Conservation (phyloP, 768 basidiomycete species). For the Calocera viscosa region DNA sequence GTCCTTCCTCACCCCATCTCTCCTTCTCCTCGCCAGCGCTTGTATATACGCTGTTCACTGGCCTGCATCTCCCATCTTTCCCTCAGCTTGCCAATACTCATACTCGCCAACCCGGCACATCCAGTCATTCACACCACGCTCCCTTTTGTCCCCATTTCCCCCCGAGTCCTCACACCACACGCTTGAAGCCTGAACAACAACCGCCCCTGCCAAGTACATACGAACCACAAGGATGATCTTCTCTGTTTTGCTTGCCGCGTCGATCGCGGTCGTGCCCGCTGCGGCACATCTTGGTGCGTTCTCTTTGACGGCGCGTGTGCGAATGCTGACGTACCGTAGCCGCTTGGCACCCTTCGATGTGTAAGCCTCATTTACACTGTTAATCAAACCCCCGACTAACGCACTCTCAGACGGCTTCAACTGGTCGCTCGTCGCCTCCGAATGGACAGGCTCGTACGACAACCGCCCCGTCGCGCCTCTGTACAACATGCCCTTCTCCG, state of each 20-base stretch:
- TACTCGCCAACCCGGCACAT: background rate
- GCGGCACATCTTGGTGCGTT: background rate
- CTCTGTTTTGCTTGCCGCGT: background rate
- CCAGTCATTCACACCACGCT: background rate
- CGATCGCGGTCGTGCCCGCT: background rate
- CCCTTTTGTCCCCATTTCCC: background rate
- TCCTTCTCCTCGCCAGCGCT: no score
- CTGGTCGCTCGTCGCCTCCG: background rate
- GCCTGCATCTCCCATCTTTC: no score
- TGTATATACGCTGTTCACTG: no score
- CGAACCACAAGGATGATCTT: background rate
- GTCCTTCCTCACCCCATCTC: background rate
- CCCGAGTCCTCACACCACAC: background rate
- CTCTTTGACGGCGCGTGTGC: background rate
- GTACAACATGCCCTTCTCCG: slow-evolving; percentile 29
- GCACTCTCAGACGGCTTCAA: background rate
- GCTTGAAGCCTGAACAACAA: background rate
- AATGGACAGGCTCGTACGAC: slow-evolving; percentile 29
- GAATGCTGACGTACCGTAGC: background rate
- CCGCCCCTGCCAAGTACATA: no score
- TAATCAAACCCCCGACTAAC: background rate
- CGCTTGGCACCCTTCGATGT: background rate
- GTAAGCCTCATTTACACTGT: background rate
- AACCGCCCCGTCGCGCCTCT: slow-evolving; percentile 46
- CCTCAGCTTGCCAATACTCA: background rate